Percentiles rank a stretch among this genome's conserved stretches.
These are phyloP conservation scores for Agrocybe pediades DNA, from an alignment of 768 basidiomycete genomes.

Conservation along the genomic window DNA sequence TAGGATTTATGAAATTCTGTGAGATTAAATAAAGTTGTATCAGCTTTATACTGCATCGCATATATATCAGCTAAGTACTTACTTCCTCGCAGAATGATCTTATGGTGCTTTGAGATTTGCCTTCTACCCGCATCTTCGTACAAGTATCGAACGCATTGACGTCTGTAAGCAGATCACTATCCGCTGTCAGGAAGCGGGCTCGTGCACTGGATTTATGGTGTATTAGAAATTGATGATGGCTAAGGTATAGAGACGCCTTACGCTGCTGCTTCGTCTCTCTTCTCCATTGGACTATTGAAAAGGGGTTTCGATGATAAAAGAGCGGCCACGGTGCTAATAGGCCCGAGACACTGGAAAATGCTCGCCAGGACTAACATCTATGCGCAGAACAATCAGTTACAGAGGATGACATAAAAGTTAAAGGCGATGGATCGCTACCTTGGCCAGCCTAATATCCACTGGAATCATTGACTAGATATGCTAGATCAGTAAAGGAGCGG, in stretches of 20 bases:
- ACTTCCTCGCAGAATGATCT: constrained; percentile 75
- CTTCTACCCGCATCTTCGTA: constrained; percentile 47
- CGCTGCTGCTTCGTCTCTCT: constrained; percentile 78
- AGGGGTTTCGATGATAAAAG: constrained; percentile 86
- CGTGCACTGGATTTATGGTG: constrained; percentile 56
- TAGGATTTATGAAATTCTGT: constrained; percentile 82
- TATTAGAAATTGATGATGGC: background rate
- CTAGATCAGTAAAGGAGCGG: constrained; percentile 2
- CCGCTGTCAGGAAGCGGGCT: constrained; percentile 63
- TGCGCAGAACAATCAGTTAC: background rate
- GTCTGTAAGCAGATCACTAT: constrained; percentile 87
- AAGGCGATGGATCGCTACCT: constrained; percentile 43
- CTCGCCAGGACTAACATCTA: constrained; percentile 88
- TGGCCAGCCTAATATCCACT: constrained; percentile 83
- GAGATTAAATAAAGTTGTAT: background rate
- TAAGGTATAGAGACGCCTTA: constrained; percentile 32
- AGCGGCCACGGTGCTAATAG: constrained; percentile 81
- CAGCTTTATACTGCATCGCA: background rate
- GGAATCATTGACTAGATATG: constrained; percentile 80
- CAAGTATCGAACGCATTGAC: constrained; percentile 74
- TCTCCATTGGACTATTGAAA: constrained; percentile 81
- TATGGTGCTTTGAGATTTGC: constrained; percentile 46
- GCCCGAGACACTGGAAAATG: constrained; percentile 82
- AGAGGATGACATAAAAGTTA: background rate
- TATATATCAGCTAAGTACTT: constrained; percentile 1